Evolutionary conservation across 2,329 filamentous ascomycete species (phyloP), one percentile per base, ranked within the genome.

Genomic region (Cladosporium sp.): DNA sequence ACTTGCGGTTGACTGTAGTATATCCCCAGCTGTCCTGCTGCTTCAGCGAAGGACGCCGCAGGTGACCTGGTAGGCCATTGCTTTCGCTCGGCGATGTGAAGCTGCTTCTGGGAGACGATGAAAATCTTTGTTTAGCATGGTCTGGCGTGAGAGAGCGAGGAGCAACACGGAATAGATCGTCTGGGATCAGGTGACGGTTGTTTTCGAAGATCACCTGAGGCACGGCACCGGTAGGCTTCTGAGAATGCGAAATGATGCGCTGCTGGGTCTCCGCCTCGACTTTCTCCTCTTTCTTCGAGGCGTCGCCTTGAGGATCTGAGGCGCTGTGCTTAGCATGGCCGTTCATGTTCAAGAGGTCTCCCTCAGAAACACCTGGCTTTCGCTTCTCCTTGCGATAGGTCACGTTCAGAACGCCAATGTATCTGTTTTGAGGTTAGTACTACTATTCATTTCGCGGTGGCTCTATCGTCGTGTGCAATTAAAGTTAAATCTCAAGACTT

Each of bases 321-420:
- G 40, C 18, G 18, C 38, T 19, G 40, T 41, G 37, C 22, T 10
- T n/a, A 10, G 31, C 31, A 22, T 53, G 13, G 14, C 44, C 49
- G 43, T 44, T 49, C 18, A 34, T 34, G 40, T 32, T 44, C 14
- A 33, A 32, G 9, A 18, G 22, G 31, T 53, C 44, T 34, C 45
- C 46, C 42, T 50, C 48, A n/a, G 40, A n/a, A 11, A 43, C 38
- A 13, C 41, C 49, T 18, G 68, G 67, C 64, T 77, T 80, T 55
- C 73, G 72, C 49, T 75, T 83, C 52, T 89, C 88, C 67, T 95
- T 95, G 46, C 90, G 89, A 67, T 95, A 96, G 0, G 90, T 96
- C 16, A 96, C 92, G 68, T 96, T 97, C 46, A 98, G 74, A 40
- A 98, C 93, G 57, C 93, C 93, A 63, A 98, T 97, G 63, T 98